Percentiles rank a stretch among this genome's conserved stretches.
Conservation (phyloP, 805 yeast species). For the Sugiyamaella floridensis region DNA sequence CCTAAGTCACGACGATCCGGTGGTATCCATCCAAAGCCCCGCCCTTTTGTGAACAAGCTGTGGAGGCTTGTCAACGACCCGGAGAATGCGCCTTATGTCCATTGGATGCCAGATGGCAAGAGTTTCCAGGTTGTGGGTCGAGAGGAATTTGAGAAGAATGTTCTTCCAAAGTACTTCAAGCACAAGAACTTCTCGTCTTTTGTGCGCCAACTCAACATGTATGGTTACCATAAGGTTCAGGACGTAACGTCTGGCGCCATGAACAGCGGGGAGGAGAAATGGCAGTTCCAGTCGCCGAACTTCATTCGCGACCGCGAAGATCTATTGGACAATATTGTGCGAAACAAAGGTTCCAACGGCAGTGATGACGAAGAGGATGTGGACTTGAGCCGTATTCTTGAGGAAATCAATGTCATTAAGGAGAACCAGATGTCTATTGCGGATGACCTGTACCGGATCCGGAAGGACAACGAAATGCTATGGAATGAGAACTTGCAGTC, state of each 20-base stretch:
- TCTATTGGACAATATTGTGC: constrained; percentile 71
- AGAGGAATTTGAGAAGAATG: constrained; percentile 72
- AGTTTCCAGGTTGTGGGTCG: constrained; percentile 79
- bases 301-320: constrained; percentile 77
- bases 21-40: constrained; percentile 22
- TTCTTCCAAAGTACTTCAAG: constrained; percentile 88
- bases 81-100: constrained; percentile 58
- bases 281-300: constrained; percentile 83
- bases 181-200: constrained; percentile 93
- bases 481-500: constrained; percentile 87
- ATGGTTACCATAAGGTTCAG: constrained; percentile 98
- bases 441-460: constrained; percentile 75
- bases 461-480: constrained; percentile 78
- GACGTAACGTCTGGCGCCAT: constrained; percentile 66
- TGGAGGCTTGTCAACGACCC: constrained; percentile 95
- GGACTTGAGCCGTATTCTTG: constrained; percentile 45
- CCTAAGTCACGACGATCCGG: constrained; percentile 3
- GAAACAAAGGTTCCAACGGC: constrained; percentile 53
- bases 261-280: constrained; percentile 59
- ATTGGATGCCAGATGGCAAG: constrained; percentile 82
- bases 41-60: constrained; percentile 86
- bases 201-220: constrained; percentile 95
- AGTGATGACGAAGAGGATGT: constrained; percentile 36
- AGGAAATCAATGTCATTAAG: constrained; percentile 70
- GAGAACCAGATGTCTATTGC: constrained; percentile 72